Conservation (phyloP, 768 basidiomycete genomes). For the Coprinopsis marcescibilis region DNA sequence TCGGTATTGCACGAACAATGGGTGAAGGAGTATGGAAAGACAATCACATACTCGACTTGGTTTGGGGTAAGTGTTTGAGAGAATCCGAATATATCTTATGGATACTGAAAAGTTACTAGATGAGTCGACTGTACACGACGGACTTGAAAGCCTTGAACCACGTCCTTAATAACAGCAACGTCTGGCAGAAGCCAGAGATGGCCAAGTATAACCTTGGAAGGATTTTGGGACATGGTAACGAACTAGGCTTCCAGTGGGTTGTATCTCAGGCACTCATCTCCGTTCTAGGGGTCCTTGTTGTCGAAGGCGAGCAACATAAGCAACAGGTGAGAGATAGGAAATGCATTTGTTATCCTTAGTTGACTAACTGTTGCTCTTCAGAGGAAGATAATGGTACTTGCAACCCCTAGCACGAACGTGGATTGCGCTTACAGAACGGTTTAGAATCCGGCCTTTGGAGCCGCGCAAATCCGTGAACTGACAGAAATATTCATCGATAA, state of each 20-base stretch:
- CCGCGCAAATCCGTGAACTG: slow-evolving; percentile 48
- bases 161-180: slow-evolving; percentile 46
- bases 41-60: slow-evolving; percentile 37
- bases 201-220: slow-evolving; percentile 29
- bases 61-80: slow-evolving; percentile 29
- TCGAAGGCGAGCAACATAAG: slow-evolving; percentile 38
- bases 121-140: slow-evolving; percentile 41
- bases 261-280: background rate
- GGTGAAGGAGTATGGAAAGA: slow-evolving; percentile 41
- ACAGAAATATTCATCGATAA: slow-evolving; percentile 50
- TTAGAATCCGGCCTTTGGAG: slow-evolving; percentile 62
- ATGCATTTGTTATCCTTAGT: background rate
- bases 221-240: slow-evolving; percentile 37
- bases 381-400: slow-evolving; percentile 36
- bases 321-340: slow-evolving; percentile 28
- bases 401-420: background rate
- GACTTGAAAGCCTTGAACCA: slow-evolving; percentile 61
- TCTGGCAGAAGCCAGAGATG: slow-evolving; percentile 49
- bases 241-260: background rate
- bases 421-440: background rate
- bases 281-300: slow-evolving; percentile 41
- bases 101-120: slow-evolving; percentile 12
- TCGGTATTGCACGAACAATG: slow-evolving; percentile 33
- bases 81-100: background rate
- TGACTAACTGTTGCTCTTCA: slow-evolving; percentile 10